Percentiles rank a stretch among this genome's conserved stretches.
phyloP scores from a whole-genome alignment of 345 rosid species.

The Dimocarpus longan region DNA sequence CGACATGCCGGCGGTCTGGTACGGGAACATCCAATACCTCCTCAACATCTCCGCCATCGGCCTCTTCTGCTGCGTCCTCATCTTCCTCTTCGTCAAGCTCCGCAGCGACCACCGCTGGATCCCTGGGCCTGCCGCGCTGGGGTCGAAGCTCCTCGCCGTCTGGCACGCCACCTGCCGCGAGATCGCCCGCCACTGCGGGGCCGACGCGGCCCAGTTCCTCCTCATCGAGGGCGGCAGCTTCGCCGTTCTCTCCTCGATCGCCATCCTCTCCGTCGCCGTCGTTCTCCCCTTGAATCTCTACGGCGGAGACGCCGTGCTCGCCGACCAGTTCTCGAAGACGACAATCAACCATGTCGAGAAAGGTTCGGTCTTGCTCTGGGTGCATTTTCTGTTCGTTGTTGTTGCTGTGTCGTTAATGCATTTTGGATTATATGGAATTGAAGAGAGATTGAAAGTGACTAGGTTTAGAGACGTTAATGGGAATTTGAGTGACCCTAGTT shows the following conservation, averaged over 20 bases:
- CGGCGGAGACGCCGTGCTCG: slow-evolving; percentile 70
- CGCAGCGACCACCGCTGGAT: slow-evolving; percentile 92
- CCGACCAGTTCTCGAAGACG: slow-evolving; percentile 85
- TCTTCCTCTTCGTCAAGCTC: slow-evolving; percentile 89
- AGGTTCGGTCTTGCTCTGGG: slow-evolving; percentile 81
- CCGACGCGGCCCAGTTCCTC: slow-evolving; percentile 93
- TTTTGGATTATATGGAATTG: slow-evolving; percentile 70
- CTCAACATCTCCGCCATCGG: slow-evolving; percentile 87
- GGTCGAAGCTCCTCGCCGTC: slow-evolving; percentile 84
- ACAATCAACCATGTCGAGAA: slow-evolving; percentile 79
- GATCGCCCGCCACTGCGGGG: slow-evolving; percentile 92
- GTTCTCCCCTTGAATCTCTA: slow-evolving; percentile 82
- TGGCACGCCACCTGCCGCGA: slow-evolving; percentile 92
- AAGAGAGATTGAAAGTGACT: slow-evolving; percentile 70
- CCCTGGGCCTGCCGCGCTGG: slow-evolving; percentile 75
- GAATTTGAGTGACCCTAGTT: slow-evolving; percentile 65
- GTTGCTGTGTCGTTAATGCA: slow-evolving; percentile 62
- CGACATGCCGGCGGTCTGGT: slow-evolving; percentile 67
- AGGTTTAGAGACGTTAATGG: slow-evolving; percentile 96
- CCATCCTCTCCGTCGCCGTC: slow-evolving; percentile 56
- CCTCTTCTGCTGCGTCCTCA: slow-evolving; percentile 74
- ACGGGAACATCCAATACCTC: slow-evolving; percentile 91
- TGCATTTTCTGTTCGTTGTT: slow-evolving; percentile 77
- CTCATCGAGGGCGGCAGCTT: slow-evolving; percentile 93
- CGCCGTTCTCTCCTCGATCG: slow-evolving; percentile 51